Conservation (phyloP, 345 rosid species). For the Leavenworthia alabamica region DNA sequence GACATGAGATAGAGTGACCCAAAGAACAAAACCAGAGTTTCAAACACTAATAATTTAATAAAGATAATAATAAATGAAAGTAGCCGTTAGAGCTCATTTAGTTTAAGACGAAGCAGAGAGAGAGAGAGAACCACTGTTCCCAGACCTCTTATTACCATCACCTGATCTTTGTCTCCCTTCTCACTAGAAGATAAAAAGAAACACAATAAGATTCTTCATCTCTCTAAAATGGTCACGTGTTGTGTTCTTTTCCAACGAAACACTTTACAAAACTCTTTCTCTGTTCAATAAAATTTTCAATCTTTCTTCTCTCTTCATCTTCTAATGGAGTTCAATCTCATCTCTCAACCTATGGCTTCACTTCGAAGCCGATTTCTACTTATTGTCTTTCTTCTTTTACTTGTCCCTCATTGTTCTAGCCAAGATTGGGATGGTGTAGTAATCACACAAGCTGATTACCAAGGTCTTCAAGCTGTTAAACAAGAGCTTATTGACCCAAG, state of each 20-base stretch:
- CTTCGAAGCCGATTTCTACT: slow-evolving; percentile 27
- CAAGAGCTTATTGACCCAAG: slow-evolving; percentile 57
- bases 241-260: slow-evolving; percentile 26
- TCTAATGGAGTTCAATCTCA: slow-evolving; percentile 9
- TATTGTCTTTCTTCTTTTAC: not conserved
- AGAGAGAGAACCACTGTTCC: slow-evolving; percentile 28
- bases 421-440: slow-evolving; percentile 64
- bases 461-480: slow-evolving; percentile 68
- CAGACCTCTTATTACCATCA: slow-evolving; percentile 32
- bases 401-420: slow-evolving; percentile 30
- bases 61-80: slow-evolving; percentile 27
- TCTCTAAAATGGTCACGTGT: slow-evolving; percentile 46
- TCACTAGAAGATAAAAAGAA: slow-evolving; percentile 32
- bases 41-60: not conserved
- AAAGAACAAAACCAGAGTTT: slow-evolving; percentile 22
- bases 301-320: slow-evolving; percentile 10
- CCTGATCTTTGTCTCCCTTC: slow-evolving; percentile 30
- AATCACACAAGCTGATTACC: slow-evolving; percentile 70
- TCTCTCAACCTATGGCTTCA: slow-evolving; percentile 14
- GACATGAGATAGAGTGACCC: slow-evolving; percentile 17
- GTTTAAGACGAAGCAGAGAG: slow-evolving; percentile 15
- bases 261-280: slow-evolving; percentile 39
- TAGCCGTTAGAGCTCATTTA: slow-evolving; percentile 46
- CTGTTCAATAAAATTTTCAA: slow-evolving; percentile 27
- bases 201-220: slow-evolving; percentile 36